phyloP scores from a whole-genome alignment of 1,284 basidiomycete genomes.

The Sporisorium iseilematis-ciliati region DNA sequence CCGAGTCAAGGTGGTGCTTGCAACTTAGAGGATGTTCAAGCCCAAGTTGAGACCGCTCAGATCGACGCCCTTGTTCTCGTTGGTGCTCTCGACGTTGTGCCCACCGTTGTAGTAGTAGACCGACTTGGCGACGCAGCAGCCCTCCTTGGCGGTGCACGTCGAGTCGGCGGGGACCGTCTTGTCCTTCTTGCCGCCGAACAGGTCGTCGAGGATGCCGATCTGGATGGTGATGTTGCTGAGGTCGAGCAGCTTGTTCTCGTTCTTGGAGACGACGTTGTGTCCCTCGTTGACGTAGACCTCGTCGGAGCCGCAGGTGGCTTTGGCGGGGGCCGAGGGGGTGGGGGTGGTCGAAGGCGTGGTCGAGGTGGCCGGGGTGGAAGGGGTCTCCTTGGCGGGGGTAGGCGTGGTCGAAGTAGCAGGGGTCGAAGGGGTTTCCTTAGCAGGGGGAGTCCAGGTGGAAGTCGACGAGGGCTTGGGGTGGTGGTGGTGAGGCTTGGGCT shows the following conservation, averaged over 20 bases:
- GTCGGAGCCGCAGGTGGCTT: conserved; percentile 22
- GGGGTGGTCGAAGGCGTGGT: conserved; percentile 10
- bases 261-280: conserved; percentile 50
- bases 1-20: too few species aligned
- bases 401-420: conserved; percentile 1
- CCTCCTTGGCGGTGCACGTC: conserved; percentile 24
- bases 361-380: neutral
- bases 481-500: conserved; percentile 12
- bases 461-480: conserved; percentile 13
- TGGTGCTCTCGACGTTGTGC: conserved; percentile 36
- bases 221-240: conserved; percentile 35
- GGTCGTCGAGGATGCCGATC: conserved; percentile 30
- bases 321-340: conserved; percentile 13
- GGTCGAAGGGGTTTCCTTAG: conserved; percentile 2
- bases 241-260: conserved; percentile 49
- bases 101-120: conserved; percentile 55
- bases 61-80: conserved; percentile 48
- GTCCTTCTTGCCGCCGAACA: conserved; percentile 30
- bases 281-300: conserved; percentile 48
- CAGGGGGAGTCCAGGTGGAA: neutral
- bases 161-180: conserved; percentile 31
- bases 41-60: conserved; percentile 40
- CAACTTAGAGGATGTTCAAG: conserved; percentile 35
- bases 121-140: conserved; percentile 43
- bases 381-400: neutral